A percentile compares a stretch with the other conserved stretches of the same genome.
Conservation (phyloP, 2,329 filamentous ascomycete genomes). For the Paracoccidioides lutzii region DNA sequence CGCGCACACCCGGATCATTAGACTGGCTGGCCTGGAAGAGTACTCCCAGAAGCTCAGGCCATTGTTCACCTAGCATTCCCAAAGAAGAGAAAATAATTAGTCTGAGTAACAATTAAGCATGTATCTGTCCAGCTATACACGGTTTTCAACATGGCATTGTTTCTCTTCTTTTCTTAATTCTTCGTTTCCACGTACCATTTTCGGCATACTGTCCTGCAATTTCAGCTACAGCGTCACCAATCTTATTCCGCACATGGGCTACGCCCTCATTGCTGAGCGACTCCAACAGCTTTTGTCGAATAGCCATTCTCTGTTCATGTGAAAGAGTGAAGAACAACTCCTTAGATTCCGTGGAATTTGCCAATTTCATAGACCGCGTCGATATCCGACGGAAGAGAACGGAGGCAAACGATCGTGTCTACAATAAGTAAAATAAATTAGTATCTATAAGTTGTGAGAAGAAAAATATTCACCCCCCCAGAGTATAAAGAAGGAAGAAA, state of each 20-base stretch:
- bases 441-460: constrained; percentile 10
- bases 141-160: not conserved
- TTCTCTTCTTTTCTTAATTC: not conserved
- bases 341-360: constrained; percentile 50
- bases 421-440: constrained; percentile 5
- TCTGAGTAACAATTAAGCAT: not conserved
- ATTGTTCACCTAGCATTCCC: constrained; percentile 54
- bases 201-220: constrained; percentile 90
- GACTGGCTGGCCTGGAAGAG: constrained; percentile 88
- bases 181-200: constrained; percentile 50
- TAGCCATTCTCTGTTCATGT: constrained; percentile 59
- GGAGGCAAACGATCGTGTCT: constrained; percentile 83
- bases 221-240: constrained; percentile 94
- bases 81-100: constrained; percentile 5
- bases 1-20: constrained; percentile 66
- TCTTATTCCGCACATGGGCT: constrained; percentile 74
- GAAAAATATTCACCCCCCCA: not conserved
- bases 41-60: constrained; percentile 75
- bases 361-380: constrained; percentile 70
- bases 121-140: too few species aligned
- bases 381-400: constrained; percentile 91
- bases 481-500: not conserved
- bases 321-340: constrained; percentile 78
- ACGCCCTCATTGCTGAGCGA: constrained; percentile 61
- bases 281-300: constrained; percentile 72